Base-by-base conservation (phyloP, 1,284 basidiomycete species). In the Lentinula novae-zelandiae region DNA sequence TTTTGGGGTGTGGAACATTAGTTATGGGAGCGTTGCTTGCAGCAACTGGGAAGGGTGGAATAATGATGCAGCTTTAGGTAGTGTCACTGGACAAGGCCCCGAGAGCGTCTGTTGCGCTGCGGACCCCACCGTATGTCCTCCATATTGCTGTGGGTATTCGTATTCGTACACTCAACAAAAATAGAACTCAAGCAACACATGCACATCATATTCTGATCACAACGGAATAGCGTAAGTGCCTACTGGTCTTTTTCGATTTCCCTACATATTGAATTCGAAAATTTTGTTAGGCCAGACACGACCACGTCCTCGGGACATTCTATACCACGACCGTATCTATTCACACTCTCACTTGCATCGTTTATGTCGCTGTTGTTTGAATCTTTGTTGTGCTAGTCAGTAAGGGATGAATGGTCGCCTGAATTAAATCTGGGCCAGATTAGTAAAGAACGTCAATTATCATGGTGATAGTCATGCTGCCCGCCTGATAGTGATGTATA, bases 1-100 rank as follows among this genome's bases (percentile, higher is more conserved):
- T 67, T 92, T 91, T 73, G 89, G 90, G 54, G 83, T 91, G n/a
- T 92, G 90, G 90, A 90, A 90, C 67, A 77, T 90, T 64, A 84
- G 78, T 39, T 92, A 92, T 68, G 70, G 83, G 64, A 76, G 73
- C 42, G 83, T 90, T 7, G 71, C 83, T 44, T 92, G 90, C 67
- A 62, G 73, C 2, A 70, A 80, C 58, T 92, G 90, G 90, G 72
- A 76, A 27, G 90, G 90, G 5, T 77, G 73, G 48, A 76, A 75
- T n/a, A 76, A 85, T 61, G 69, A 78, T n/a, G 74, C 81, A 13
- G 87, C 87, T 13, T 74, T 91, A 40, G 89, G 89, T 31, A 87
- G 83, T 59, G 84, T 87, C 20, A 67, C 76, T 12, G 73, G 75
- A 61, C 71, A 87, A 48, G 86, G 79, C 6, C 75, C 70, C 6